A percentile compares a stretch with the other conserved stretches of the same genome.
Conservation (phyloP, 106 monocot genomes). For the Agapanthus africanus region DNA sequence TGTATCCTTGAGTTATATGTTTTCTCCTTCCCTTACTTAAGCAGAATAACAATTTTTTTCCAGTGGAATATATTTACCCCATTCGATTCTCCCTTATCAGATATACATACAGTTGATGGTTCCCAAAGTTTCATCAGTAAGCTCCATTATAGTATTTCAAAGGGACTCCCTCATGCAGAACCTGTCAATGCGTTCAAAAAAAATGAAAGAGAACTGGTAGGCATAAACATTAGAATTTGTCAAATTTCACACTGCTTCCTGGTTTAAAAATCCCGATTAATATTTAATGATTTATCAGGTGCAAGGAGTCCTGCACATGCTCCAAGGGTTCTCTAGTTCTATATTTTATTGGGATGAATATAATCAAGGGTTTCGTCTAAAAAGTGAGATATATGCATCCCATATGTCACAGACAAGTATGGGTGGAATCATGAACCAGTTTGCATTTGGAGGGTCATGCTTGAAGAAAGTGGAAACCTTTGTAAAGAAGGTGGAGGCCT, state of each 20-base stretch:
- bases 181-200: slow-evolving; percentile 34
- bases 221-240: not conserved
- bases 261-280: not conserved
- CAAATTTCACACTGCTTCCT: not conserved
- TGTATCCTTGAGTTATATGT: no score
- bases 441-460: slow-evolving; percentile 59
- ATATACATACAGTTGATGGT: not conserved
- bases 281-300: slow-evolving; percentile 34
- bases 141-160: slow-evolving; percentile 57
- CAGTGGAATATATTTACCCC: no score
- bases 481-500: slow-evolving; percentile 50
- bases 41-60: no score
- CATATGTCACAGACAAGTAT: slow-evolving; percentile 73
- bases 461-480: slow-evolving; percentile 76
- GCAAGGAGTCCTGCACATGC: slow-evolving; percentile 55
- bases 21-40: no score
- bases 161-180: slow-evolving; percentile 59
- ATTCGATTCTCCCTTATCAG: no score
- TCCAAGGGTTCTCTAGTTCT: slow-evolving; percentile 73
- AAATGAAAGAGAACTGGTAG: slow-evolving; percentile 74
- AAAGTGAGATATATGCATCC: slow-evolving; percentile 47
- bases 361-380: slow-evolving; percentile 27
- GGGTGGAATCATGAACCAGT: slow-evolving; percentile 34
- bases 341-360: slow-evolving; percentile 57
- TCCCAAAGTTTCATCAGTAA: slow-evolving; percentile 59